Evolutionary conservation across 768 basidiomycete species (phyloP).

Genomic region (Russula griseocarnosa): DNA sequence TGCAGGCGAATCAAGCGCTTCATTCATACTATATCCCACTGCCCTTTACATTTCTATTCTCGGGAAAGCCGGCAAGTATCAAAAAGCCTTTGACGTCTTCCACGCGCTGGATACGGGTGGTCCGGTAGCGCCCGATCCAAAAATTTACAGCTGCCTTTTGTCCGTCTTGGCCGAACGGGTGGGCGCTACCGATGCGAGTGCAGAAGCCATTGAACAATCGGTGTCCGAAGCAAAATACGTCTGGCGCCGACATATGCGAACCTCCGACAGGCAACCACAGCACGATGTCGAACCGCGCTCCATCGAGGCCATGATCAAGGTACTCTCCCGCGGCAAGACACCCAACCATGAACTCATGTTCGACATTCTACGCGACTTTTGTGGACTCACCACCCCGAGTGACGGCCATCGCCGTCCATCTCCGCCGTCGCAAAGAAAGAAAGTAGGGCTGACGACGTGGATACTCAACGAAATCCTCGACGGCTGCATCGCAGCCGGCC

Average conservation of each 20-base stretch:
- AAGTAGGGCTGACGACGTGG: conserved; percentile 40
- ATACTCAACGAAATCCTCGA: conserved; percentile 52
- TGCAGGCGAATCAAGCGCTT: conserved; percentile 38
- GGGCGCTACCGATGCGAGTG: conserved; percentile 23
- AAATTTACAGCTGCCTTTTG: conserved; percentile 65
- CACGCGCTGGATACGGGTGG: conserved; percentile 62
- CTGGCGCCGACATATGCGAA: conserved; percentile 63
- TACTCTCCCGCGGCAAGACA: conserved; percentile 52
- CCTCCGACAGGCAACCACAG: conserved; percentile 42
- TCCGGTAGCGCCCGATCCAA: conserved; percentile 54
- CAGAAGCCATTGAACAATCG: conserved; percentile 26
- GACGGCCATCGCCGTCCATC: conserved; percentile 34
- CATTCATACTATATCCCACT: conserved; percentile 38
- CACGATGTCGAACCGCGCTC: conserved; percentile 53
- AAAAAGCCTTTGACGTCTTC: conserved; percentile 73
- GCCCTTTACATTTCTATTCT: conserved; percentile 65
- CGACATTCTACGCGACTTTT: conserved; percentile 56
- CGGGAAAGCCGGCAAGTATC: conserved; percentile 53
- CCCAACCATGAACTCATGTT: conserved; percentile 65
- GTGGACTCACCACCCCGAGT: conserved; percentile 52
- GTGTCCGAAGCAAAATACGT: conserved; percentile 60
- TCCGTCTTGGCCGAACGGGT: conserved; percentile 41
- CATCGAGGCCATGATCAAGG: conserved; percentile 49
- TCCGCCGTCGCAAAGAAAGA: conserved; percentile 35
- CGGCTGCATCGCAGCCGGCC: conserved; percentile 50